Base-by-base conservation (phyloP, 257 asterid genomes). In the Penstemon newberryi region DNA sequence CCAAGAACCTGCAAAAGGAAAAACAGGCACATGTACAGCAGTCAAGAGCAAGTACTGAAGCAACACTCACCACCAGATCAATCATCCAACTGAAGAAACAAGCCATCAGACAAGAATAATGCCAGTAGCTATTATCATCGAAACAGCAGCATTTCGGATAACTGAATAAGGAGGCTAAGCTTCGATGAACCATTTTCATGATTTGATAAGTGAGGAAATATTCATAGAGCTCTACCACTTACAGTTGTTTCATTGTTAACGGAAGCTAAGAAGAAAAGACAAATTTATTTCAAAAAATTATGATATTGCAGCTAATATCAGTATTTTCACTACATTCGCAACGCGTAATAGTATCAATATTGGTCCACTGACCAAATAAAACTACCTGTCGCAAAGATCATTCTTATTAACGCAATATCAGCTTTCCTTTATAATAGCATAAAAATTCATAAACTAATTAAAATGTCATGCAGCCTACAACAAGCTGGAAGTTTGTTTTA, bases 1-100 rank as follows among this genome's bases (percentile, higher is more conserved):
- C 59, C 75, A 70, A 87, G 82, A 70, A 86, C 89, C 98, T 92
- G 96, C 77, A 87, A 69, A 77, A 63, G 69, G 60, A 76, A 60
- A 41, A 62, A 56, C 60, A 69, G 47, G 36, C 60, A 56, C 55
- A 68, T 77, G 72, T 71, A 41, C 69, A 59, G 63, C 72, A 80
- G 74, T 52, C 54, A 68, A 69, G 62, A 69, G 64, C 41, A 68
- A 54, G 42, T 67, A 76, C 46, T 60, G 56, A 46, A 65, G 70
- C 65, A 53, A 19, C 15, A 45, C 41, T 36, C 39, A 37, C 33
- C 41, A 65, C 36, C 40, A 71, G 40, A 51, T 33, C 18, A 62
- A 37, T 56, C 25, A 47, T 9, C 13, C 52, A 69, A 11, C 12
- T 46, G 45, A 46, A 46, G 33, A 5, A 60, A 67, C 67, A 36